Evolutionary conservation across 179 eudicot species (phyloP), one percentile per base, ranked within the genome.

Genomic region (Patellifolia procumbens): DNA sequence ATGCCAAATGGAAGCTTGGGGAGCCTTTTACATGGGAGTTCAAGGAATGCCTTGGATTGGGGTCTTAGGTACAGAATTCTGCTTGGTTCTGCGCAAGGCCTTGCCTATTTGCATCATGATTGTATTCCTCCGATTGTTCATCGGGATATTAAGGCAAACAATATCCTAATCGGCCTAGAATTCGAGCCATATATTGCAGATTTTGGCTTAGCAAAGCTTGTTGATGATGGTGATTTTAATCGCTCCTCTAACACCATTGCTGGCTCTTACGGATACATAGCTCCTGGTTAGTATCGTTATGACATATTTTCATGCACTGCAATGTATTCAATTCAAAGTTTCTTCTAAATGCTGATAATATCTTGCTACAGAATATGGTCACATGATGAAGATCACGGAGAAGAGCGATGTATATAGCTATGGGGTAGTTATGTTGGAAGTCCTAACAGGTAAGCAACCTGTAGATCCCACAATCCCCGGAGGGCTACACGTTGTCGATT

Each of bases 221-320:
- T 86, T n/a, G 68, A 83, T 53, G 85, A 79, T 49, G 86, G 81
- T 22, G 81, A 81, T 34, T 86, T 78, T 37, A 81, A 84, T 11
- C 81, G 89, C 11, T 81, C 80, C 53, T 81, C 91, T 70, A 82
- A 77, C 77, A 81, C 85, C 1, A 83, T 88, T 37, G 97, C 91
- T 49, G 97, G 97, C 71, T 91, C 97, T 60, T 90, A 84, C 69
- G 97, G 97, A 22, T 91, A 91, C 69, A 91, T 91, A 56, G 97
- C 97, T 69, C 97, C 97, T 16, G 94, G 97, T 90, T 37, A 84
- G 83, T 77, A 5, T 35, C 34, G 28, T 29, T 22, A 63, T 16
- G 45, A n/a, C 65, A 62, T 64, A 15, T 67, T 45, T n/a, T 17
- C 42, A 32, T 32, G 6, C 17, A 2, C 2, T 61, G 31, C 11